Evolutionary conservation across 225 moss, liverwort and hornwort genomes (phyloP).

Genomic region (Polytrichum commune): DNA sequence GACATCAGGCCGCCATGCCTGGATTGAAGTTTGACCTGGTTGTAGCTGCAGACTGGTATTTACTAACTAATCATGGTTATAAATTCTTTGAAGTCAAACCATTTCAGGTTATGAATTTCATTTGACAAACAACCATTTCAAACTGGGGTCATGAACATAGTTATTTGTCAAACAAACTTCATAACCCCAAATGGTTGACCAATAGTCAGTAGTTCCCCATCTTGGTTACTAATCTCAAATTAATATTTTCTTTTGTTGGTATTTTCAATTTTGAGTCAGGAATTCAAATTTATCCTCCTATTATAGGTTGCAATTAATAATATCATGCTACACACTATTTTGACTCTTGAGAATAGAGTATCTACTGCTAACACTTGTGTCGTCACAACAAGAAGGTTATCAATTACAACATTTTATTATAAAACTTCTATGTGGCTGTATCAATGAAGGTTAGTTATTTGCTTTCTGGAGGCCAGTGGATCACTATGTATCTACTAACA

Average conservation of each 20-base stretch:
- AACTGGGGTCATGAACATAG: neutral
- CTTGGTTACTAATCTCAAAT: neutral
- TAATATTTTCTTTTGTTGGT: neutral
- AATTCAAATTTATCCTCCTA: too few species aligned
- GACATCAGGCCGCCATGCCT: conserved; percentile 49
- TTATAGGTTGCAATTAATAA: too few species aligned
- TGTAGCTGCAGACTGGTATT: conserved; percentile 84
- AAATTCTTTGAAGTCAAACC: neutral
- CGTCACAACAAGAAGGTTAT: neutral
- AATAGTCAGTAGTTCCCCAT: too few species aligned
- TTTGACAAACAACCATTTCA: neutral
- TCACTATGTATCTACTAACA: neutral
- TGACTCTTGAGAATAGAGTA: neutral
- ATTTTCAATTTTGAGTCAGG: too few species aligned
- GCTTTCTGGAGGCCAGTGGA: neutral
- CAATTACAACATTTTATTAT: neutral
- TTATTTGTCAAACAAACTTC: neutral
- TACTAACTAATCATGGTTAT: neutral
- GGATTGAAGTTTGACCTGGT: conserved; percentile 65
- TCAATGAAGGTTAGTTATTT: neutral
- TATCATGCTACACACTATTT: neutral
- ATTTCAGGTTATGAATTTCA: neutral
- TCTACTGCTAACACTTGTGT: neutral
- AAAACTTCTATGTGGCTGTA: neutral
- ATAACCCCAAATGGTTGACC: neutral